Evolutionary conservation across 129 eudicot genomes (phyloP), one percentile per base, ranked within the genome.

Genomic region (Heracleum sosnowskyi): DNA sequence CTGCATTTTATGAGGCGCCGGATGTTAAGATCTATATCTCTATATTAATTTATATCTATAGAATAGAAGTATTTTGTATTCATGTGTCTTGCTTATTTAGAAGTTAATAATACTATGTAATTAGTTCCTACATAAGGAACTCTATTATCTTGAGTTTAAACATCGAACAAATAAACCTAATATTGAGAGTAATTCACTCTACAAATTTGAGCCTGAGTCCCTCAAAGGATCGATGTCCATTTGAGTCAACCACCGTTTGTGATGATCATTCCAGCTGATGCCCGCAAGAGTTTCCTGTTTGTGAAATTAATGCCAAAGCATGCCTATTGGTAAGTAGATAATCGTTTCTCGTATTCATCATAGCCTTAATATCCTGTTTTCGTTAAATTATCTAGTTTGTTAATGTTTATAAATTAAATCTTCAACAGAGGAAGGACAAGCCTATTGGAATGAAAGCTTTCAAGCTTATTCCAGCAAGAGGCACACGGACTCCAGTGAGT

Each of bases 211-310:
- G 40, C 40, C n/a, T n/a, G n/a, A n/a, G n/a, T n/a, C n/a, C n/a
- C n/a, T n/a, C n/a, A n/a, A n/a, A n/a, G n/a, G n/a, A n/a, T n/a
- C n/a, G n/a, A n/a, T 95, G 98, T 80, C 97, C 96, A 1, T 62
- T 87, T 31, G 96, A 90, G 75, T 86, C 94, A 28, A 97, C 98
- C 13, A 82, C 90, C 47, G 91, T 97, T 86, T 95, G 98, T 37
- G 92, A 88, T 7, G 97, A 95, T 76, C 88, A 90, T 51, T 80
- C 80, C 11, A 91, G 97, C 86, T 91, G 98, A 83, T 95, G 98
- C 86, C 97, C 98, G 1, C 94, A 87, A 11, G 94, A 91, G 73
- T 88, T 85, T 73, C 97, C 97, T 5, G 66, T 95, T 76, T 95
- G 98, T 69, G 80, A 91, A 82, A 78, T 89, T 28, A 68, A 85